Base-by-base conservation (phyloP, 192 early-diverging fungal genomes). In the Linnemannia elongata region DNA sequence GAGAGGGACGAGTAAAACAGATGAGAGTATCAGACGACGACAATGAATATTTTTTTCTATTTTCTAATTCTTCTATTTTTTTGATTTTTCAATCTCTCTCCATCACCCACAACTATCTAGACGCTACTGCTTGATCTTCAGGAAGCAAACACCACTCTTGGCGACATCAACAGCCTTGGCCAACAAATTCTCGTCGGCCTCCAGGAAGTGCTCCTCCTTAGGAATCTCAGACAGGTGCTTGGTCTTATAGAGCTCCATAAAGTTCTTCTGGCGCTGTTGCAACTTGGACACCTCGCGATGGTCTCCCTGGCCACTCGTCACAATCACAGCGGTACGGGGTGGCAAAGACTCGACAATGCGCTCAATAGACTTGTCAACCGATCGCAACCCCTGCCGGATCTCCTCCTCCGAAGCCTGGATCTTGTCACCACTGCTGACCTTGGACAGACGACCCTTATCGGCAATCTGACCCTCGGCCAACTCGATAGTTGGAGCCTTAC, bases 261-360 rank as follows among this genome's bases (percentile, higher is more conserved):
- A 88, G n/a, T 33, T n/a, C 55, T 87, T 83, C 47, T 88, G 88
- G 36, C 85, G 82, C 33, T n/a, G 41, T n/a, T 82, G 75, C 47
- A 90, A 57, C 73, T 55, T 89, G 30, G 76, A 78, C 52, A 84
- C 83, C n/a, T 77, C 76, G 3, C 88, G 82, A 41, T 85, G 52
- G 41, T 91, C 84, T 44, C 87, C 89, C 15, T 82, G 79, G 10
- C 91, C 89, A 68, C 91, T 88, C 36, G 79, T 78, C 12, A 92
- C 72, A 42, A 92, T 75, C 17, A 92, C 69, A 8, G 80, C 78
- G 17, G 91, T 89, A 17, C 77, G 54, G 1, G 66, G 5, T 0
- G 91, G 91, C 44, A 92, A n/a, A 1, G 49, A 27, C 15, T 88
- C 75, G 20, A 89, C 74, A 42, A 90, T 74, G 7, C 12, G 38